These are phyloP conservation scores for Phalaenopsis aphrodite DNA, from an alignment of 106 monocot species.

Conservation along the genomic window DNA sequence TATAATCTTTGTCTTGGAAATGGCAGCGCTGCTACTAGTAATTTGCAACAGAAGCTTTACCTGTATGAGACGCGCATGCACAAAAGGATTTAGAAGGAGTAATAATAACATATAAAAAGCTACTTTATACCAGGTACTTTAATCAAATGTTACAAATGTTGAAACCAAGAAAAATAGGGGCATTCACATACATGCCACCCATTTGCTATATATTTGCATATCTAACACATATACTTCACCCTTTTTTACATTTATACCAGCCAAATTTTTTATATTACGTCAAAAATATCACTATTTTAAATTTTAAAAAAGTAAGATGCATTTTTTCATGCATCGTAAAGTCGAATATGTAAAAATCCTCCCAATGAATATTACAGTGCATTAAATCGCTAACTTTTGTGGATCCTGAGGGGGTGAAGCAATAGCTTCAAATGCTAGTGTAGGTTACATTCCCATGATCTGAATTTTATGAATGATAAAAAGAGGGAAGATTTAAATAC, in stretches of 20 bases:
- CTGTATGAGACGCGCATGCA: conserved; percentile 18
- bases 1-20: conserved; percentile 39
- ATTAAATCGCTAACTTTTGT: not conserved
- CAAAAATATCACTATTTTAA: too few relatives aligned
- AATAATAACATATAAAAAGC: too few relatives aligned
- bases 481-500: not conserved
- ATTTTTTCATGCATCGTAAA: too few relatives aligned
- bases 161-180: not conserved
- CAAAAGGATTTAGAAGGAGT: not conserved
- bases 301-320: too few relatives aligned
- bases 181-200: too few relatives aligned
- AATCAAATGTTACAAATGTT: not conserved
- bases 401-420: not conserved
- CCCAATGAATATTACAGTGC: not conserved
- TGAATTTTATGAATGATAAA: not conserved
- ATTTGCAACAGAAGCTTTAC: conserved; percentile 49
- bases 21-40: conserved; percentile 24
- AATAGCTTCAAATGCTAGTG: not conserved
- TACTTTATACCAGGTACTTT: too few relatives aligned
- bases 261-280: too few relatives aligned
- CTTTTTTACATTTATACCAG: too few relatives aligned
- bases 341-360: too few relatives aligned
- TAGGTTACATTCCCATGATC: not conserved
- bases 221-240: too few relatives aligned
- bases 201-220: too few relatives aligned